Evolutionary conservation across 768 basidiomycete species (phyloP), one percentile per base, ranked within the genome.

Genomic region (Leucocoprinus leucothites): DNA sequence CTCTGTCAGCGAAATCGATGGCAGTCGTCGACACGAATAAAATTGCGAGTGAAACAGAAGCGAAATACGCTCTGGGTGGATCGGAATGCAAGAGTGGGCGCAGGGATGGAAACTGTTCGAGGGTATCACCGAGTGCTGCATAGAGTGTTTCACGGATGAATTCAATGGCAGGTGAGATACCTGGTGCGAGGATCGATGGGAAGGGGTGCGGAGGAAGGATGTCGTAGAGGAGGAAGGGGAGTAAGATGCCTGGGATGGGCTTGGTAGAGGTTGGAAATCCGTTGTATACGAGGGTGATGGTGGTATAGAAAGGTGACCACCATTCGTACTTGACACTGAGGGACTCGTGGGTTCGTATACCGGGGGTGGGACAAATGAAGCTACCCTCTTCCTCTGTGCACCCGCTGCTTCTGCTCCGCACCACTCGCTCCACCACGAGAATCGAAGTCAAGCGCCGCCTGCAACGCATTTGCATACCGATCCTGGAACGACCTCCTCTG

Each of bases 111-210:
- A 74, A 78, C 3, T 73, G 72, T 47, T 84, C 78, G 43, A 93
- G 75, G 0, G 80, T 82, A 58, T 90, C 89, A 0, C 78, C 90
- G 2, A 94, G 75, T 1, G 89, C 81, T 0, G 91, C 89, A 67
- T 93, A 94, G 16, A 94, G 79, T 0, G 91, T 92, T 68, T 94
- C 91, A 24, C 92, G 87, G 57, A 94, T 93, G 64, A 88, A 75
- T 52, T 85, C 81, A 59, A 94, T 86, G 0, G 83, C 85, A 3
- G 82, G 80, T 0, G 87, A 81, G 43, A 36, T 13, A 19, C 79
- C 71, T 14, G 75, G 73, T 0, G 75, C 61, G 22, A 81, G 69
- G 28, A 81, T 65, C 4, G 77, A n/a, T 22, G 52, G 65, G 7
- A 66, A 60, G n/a, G 71, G 58, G n/a, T n/a, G n/a, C n/a, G n/a